A percentile compares a stretch with the other conserved stretches of the same genome.
phyloP scores from a whole-genome alignment of 2,329 filamentous ascomycete species.

The Verticillium dahliae region DNA sequence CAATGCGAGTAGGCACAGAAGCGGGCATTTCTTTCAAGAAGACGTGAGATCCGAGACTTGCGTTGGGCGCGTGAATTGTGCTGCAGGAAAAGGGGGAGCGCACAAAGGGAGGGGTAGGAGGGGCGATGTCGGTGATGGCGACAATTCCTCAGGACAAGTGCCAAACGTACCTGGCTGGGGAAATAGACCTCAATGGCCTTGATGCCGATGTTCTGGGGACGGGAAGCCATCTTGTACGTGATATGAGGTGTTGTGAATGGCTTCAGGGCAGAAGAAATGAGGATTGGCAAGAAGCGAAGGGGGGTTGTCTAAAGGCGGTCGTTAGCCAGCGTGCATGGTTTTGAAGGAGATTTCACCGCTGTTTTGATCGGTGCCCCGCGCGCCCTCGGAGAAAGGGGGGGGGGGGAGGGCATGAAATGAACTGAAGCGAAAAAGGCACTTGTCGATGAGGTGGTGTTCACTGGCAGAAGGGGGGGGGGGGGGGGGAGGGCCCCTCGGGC shows the following conservation, averaged over 20 bases:
- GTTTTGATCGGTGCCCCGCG: constrained; percentile 7
- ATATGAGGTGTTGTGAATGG: neutral
- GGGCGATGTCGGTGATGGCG: constrained; percentile 2
- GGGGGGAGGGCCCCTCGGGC: neutral
- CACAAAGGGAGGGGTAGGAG: constrained; percentile 12
- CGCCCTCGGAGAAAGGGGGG: neutral
- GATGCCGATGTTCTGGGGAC: constrained; percentile 83
- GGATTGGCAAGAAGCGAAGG: neutral
- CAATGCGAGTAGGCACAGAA: neutral
- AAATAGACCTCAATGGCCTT: constrained; percentile 91
- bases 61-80: no score
- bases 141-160: neutral
- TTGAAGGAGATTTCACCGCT: constrained; percentile 12
- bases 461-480: neutral
- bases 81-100: no score
- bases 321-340: constrained; percentile 5
- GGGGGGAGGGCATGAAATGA: neutral
- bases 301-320: neutral
- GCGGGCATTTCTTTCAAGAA: no score
- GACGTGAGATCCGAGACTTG: no score
- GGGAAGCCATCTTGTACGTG: constrained; percentile 53
- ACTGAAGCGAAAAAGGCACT: neutral
- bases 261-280: neutral
- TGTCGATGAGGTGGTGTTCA: neutral
- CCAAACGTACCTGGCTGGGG: constrained; percentile 66